Evolutionary conservation across 805 yeast genomes (phyloP).

Genomic region (Tanozyma kutaoensis): DNA sequence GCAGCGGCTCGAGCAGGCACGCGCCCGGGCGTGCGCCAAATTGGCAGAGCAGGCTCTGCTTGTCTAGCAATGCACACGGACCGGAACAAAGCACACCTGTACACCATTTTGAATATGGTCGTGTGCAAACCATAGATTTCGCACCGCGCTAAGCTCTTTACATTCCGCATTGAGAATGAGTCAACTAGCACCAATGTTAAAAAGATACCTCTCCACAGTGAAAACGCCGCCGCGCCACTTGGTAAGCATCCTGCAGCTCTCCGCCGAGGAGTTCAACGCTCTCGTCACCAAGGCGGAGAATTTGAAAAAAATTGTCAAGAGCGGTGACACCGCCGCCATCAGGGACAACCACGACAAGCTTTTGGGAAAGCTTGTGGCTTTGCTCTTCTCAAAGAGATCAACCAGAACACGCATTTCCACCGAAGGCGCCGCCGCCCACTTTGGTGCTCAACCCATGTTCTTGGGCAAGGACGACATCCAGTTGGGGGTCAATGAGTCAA

Average conservation of each 20-base stretch:
- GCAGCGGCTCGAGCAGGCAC: no score
- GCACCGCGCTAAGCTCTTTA: conserved; percentile 7
- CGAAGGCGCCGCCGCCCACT: conserved; percentile 87
- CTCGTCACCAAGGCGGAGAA: conserved; percentile 63
- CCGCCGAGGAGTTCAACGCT: conserved; percentile 54
- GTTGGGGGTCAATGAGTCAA: conserved; percentile 85
- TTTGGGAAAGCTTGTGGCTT: conserved; percentile 69
- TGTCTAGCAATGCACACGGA: no score
- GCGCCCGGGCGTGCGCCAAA: no score
- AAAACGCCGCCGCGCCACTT: conserved; percentile 45
- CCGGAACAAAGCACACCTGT: no score
- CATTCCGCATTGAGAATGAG: conserved; percentile 7
- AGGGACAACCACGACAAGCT: conserved; percentile 35
- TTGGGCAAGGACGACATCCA: conserved; percentile 95
- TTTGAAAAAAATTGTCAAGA: conserved; percentile 51
- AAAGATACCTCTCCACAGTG: no score
- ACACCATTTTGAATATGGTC: no score
- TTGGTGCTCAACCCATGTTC: conserved; percentile 95
- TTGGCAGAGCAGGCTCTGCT: no score
- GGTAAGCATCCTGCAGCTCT: conserved; percentile 67
- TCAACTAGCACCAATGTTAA: conserved; percentile 2
- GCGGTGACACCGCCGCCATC: conserved; percentile 27
- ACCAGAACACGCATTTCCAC: conserved; percentile 90
- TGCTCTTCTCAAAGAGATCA: conserved; percentile 82
- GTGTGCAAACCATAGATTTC: conserved; percentile 5